Conservation (phyloP, 2,329 filamentous ascomycete genomes). For the Dactylellina leptospora region DNA sequence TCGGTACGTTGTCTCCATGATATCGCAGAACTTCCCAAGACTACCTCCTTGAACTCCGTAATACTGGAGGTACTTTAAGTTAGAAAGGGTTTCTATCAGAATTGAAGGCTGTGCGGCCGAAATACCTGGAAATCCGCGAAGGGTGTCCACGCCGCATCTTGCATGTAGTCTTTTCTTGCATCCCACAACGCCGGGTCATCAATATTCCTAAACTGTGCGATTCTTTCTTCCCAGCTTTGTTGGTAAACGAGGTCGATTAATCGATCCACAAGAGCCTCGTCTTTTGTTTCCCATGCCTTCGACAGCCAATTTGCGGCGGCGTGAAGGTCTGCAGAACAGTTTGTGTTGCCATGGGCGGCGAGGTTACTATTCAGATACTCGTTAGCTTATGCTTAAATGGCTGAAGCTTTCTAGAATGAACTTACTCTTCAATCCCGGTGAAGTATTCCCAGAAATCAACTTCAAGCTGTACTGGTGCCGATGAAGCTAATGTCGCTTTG, state of each 20-base stretch:
- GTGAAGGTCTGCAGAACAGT: conserved; percentile 54
- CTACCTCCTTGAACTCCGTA: conserved; percentile 60
- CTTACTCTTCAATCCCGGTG: conserved; percentile 59
- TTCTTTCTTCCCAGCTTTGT: conserved; percentile 19
- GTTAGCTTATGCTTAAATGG: too few relatives aligned
- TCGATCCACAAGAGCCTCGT: conserved; percentile 59
- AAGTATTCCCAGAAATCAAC: conserved; percentile 61
- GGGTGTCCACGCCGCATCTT: conserved; percentile 55
- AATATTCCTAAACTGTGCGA: conserved; percentile 1
- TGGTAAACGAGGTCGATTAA: conserved; percentile 58
- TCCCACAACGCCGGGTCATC: conserved; percentile 33
- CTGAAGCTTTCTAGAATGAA: conserved; percentile 3
- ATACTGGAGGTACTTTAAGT: conserved; percentile 57
- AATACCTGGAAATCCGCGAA: conserved; percentile 59
- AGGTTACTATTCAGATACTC: conserved; percentile 19
- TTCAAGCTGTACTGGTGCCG: conserved; percentile 58
- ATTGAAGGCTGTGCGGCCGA: conserved; percentile 53
- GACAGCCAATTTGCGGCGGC: conserved; percentile 49
- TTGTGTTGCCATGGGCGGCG: conserved; percentile 24
- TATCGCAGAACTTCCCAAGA: conserved; percentile 61
- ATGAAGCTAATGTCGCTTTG: conserved; percentile 54
- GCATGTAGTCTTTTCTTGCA: conserved; percentile 32
- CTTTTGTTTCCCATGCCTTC: conserved; percentile 52
- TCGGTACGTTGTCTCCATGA: conserved; percentile 58
- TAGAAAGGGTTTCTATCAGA: not conserved